Conservation (phyloP, 176 grass and related monocot genomes). For the Phragmites australis region DNA sequence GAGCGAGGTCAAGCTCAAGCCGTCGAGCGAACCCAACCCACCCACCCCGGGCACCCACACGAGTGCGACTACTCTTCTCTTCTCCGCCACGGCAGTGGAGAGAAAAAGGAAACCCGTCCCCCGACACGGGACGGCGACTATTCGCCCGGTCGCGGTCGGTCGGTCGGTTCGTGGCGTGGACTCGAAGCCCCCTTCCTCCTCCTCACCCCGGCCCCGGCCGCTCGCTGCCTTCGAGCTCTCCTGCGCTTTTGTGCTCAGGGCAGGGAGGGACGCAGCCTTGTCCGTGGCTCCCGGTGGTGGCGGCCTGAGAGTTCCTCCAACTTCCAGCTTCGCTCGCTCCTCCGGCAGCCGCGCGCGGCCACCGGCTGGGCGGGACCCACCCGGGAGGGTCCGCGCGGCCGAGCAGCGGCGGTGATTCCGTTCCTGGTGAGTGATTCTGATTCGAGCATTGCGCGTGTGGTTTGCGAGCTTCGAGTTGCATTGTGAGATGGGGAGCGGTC, state of each 20-base stretch:
- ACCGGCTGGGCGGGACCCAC: background rate
- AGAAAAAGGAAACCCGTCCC: no score
- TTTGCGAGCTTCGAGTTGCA: background rate
- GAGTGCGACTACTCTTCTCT: constrained; percentile 22
- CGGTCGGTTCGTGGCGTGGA: constrained; percentile 45
- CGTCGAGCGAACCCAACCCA: background rate
- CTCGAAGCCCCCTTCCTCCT: constrained; percentile 21
- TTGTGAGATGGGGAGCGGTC: background rate
- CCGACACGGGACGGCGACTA: constrained; percentile 3
- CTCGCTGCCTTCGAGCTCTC: background rate
- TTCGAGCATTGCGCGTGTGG: constrained; percentile 11
- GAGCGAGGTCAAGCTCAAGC: background rate
- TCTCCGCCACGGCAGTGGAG: constrained; percentile 18
- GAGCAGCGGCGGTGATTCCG: background rate
- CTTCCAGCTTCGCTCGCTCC: background rate
- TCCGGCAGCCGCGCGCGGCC: background rate
- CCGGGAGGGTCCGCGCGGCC: no score
- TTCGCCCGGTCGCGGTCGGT: background rate
- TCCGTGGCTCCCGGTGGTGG: background rate
- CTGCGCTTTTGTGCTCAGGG: constrained; percentile 8
- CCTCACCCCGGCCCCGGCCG: background rate
- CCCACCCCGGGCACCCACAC: background rate
- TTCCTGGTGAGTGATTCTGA: background rate
- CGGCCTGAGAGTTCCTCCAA: no score
- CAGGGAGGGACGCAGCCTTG: no score